Evolutionary conservation across 768 basidiomycete genomes (phyloP).

Genomic region (Gloeopeniophorella convolvens): DNA sequence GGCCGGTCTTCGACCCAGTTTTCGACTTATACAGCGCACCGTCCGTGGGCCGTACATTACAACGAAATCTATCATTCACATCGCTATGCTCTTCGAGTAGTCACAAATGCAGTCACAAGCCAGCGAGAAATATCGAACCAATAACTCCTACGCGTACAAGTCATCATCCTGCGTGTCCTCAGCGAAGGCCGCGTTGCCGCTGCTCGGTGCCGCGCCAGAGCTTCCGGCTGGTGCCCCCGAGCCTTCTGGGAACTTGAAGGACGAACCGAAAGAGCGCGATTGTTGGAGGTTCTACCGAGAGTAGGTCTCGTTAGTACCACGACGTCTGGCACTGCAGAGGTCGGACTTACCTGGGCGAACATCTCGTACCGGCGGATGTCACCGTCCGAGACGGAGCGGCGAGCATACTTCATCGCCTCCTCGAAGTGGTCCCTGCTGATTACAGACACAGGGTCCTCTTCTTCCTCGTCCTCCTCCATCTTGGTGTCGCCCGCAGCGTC

Average conservation of each 20-base stretch:
- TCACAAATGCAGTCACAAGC: constrained; percentile 4
- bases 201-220: constrained; percentile 28
- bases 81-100: too few relatives aligned
- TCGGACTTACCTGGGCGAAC: constrained; percentile 72
- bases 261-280: constrained; percentile 86
- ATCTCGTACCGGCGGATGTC: constrained; percentile 98
- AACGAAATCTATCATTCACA: constrained; percentile 16
- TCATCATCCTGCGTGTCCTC: constrained; percentile 89
- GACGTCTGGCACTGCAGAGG: background rate
- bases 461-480: constrained; percentile 66
- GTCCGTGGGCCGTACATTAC: constrained; percentile 5
- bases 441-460: constrained; percentile 85
- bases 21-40: too few relatives aligned
- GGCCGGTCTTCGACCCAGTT: too few relatives aligned
- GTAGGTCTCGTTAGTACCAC: constrained; percentile 1
- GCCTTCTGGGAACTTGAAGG: constrained; percentile 95
- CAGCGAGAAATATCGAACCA: constrained; percentile 1
- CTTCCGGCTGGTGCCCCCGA: constrained; percentile 23
- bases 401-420: constrained; percentile 97
- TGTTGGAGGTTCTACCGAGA: constrained; percentile 74
- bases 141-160: constrained; percentile 60
- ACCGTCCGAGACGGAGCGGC: constrained; percentile 93
- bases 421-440: constrained; percentile 95
- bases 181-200: constrained; percentile 68
- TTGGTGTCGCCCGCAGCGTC: constrained; percentile 61